Evolutionary conservation across 805 yeast genomes (phyloP), one percentile per base, ranked within the genome.

Genomic region (Saccharomycopsis sp.): DNA sequence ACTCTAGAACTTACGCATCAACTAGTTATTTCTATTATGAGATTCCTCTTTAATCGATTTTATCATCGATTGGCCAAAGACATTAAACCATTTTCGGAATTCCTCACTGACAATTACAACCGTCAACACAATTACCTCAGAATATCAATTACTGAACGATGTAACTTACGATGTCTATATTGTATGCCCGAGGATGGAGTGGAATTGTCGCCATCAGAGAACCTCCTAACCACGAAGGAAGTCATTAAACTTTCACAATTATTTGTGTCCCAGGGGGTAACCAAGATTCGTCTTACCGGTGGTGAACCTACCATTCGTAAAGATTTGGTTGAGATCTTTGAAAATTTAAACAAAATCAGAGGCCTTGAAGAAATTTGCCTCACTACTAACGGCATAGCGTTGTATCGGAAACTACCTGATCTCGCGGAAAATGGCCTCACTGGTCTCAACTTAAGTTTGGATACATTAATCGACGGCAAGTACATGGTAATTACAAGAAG

Each of bases 111-210:
- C 50, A 63, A 60, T 14, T 70, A 59, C 55, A 62, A 64, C 14
- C 58, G 79, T 33, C 54, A 60, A 26, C 79, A 74, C 49, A 70
- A 72, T 48, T 74, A 74, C 45, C 53, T 74, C 41, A 56, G 79
- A 29, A 74, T 74, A 17, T 68, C 75, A 22, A 63, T 74, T 26
- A 71, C 79, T 0, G 79, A 74, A 49, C 50, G 74, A 19, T 73
- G 79, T 49, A 73, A 73, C 51, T 53, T 73, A 17, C 50, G 71
- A 21, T 69, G 74, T 46, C 57, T 65, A 14, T 74, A 74, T 52
- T 74, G 79, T 51, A 74, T 74, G 79, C 79, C 79, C 0, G 76
- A 71, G 44, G 75, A 74, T 41, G 79, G 79, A 4, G 66, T 74
- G 2, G 70, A 66, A n/a, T 54, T 74, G 21, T 65, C 72, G 19